Evolutionary conservation across 176 grass and related monocot species (phyloP), one percentile per base, ranked within the genome.

Genomic region (Areca catechu): DNA sequence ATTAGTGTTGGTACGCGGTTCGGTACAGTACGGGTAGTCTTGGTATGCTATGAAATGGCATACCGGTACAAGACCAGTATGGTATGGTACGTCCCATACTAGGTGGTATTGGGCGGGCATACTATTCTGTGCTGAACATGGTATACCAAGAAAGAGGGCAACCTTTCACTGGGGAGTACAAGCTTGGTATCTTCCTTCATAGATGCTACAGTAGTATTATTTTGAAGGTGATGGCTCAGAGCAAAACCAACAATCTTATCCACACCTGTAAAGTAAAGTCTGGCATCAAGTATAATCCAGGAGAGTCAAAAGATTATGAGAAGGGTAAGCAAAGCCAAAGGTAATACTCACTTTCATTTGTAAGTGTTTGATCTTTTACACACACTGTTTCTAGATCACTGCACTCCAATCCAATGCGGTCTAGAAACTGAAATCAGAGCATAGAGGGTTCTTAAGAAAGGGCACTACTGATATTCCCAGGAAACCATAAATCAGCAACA

Each of bases 171-270:
- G 55, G 87, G 75, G 51, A 91, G 72, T 51, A 76, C 51, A 62
- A 92, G 61, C 34, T 58, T 70, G 20, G 21, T 71, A 70, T 91
- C 81, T 51, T 74, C 81, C 55, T 74, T 81, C 37, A 21, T 66
- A 51, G 65, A 68, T 56, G 69, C 73, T 57, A 76, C 58, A 25
- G 73, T 55, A 18, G 37, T 68, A 21, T 25, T 29, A 54, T 83
- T 78, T 72, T 76, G 88, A 57, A 90, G 78, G 56, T 92, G 80
- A 79, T 92, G 76, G 56, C 93, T 76, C 57, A 92, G 79, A 69
- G 86, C 81, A 67, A 91, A 97, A 81, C 93, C 93, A 58, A 91
- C 70, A 61, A 97, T 82, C 88, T 91, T 97, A 73, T 97, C 93
- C 22, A 97, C 87, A 75, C 83, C 93, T 97, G 71, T 71, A 83